Evolutionary conservation across 1,284 basidiomycete genomes (phyloP), one percentile per base, ranked within the genome.

Genomic region (Sporisorium iseilematis-ciliati): DNA sequence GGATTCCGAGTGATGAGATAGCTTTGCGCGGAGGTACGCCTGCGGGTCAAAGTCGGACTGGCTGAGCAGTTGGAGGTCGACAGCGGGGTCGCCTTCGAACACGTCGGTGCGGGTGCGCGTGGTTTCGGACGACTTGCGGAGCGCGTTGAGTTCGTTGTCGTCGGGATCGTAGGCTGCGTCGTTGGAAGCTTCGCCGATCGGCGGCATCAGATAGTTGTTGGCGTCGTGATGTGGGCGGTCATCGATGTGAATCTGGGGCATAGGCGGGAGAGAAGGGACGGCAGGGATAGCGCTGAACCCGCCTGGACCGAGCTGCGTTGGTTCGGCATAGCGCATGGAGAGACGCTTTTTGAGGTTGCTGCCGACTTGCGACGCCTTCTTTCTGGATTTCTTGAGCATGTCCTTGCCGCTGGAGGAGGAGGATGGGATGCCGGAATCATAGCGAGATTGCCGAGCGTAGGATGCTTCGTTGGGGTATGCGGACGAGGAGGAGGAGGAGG

Each of bases 251-350:
- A 57, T 62, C 53, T 57, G 57, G 0, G 68, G 79, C 67, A 73
- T 67, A 35, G 58, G 46, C 4, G 78, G 78, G 2, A 80, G 64
- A 20, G 62, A 57, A 7, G 78, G 78, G 0, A 76, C 68, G 10
- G 57, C 53, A 25, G 77, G 69, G 0, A 75, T 50, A 5, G 76
- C 70, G 40, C 66, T 70, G 48, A 75, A 77, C 0, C 80, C 76
- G 2, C 82, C 77, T 1, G 81, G 75, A 20, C 75, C 82, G 16
- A 81, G 48, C 14, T 72, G 63, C 2, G 79, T 81, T 1, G 79
- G 79, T 56, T 82, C 79, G 23, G 79, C 79, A 68, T 84, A 84
- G n/a, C 83, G 76, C 80, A 81, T 83, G 26, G 81, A 82, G 16
- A 84, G 71, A 20, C 83, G 72, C 61, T 83, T 83, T 33, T 82